phyloP scores from a whole-genome alignment of 2,329 filamentous ascomycete genomes.

The Trichoderma lentiforme region DNA sequence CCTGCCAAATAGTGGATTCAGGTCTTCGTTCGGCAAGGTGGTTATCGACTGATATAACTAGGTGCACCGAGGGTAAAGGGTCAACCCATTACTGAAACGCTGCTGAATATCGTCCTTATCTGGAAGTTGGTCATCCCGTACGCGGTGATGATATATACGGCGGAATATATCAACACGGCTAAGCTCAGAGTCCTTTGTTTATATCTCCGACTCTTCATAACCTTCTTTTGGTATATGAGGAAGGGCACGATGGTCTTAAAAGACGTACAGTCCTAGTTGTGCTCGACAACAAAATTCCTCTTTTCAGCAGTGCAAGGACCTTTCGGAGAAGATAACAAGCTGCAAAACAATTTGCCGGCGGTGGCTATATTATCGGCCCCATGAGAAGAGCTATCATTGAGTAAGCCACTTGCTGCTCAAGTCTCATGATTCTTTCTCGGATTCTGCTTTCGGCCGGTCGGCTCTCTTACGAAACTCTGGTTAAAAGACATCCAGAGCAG shows the following conservation, averaged over 20 bases:
- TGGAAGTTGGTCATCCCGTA: conserved; percentile 35
- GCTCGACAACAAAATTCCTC: background rate
- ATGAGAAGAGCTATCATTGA: background rate
- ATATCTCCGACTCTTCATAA: conserved; percentile 36
- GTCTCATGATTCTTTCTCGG: too few species aligned
- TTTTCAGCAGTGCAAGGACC: background rate
- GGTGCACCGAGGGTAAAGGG: conserved; percentile 28
- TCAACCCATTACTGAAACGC: conserved; percentile 24
- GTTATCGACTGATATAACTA: background rate
- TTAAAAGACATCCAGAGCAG: background rate
- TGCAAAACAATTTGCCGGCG: background rate
- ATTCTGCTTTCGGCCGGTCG: too few species aligned
- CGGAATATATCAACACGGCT: conserved; percentile 32
- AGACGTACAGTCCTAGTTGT: background rate
- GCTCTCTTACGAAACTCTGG: background rate
- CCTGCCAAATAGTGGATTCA: background rate
- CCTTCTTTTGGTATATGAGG: background rate
- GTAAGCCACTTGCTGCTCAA: background rate
- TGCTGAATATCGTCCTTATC: conserved; percentile 25
- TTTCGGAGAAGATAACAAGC: background rate
- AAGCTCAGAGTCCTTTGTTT: conserved; percentile 42
- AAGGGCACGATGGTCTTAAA: background rate
- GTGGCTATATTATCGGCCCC: background rate
- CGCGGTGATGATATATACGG: conserved; percentile 35
- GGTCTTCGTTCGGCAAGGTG: background rate